A percentile compares a stretch with the other conserved stretches of the same genome.
phyloP scores from a whole-genome alignment of 352 stramenopile species.

The Pythium diclinum region DNA sequence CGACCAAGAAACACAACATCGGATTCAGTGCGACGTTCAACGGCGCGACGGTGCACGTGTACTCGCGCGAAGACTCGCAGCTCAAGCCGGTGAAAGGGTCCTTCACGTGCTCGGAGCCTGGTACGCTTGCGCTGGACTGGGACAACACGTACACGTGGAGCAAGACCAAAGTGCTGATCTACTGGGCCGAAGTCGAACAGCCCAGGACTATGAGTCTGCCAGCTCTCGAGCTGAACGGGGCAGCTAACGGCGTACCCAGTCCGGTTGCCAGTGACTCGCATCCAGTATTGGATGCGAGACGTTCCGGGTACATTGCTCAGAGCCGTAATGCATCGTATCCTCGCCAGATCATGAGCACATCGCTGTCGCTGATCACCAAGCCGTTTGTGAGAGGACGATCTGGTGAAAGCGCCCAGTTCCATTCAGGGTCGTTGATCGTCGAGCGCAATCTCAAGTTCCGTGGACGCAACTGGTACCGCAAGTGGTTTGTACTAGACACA shows the following conservation, averaged over 20 bases:
- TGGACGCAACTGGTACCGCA: conserved; percentile 72
- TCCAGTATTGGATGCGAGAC: conserved; percentile 32
- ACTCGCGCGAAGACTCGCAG: conserved; percentile 62
- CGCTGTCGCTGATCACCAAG: conserved; percentile 72
- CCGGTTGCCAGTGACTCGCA: neutral
- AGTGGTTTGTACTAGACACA: conserved; percentile 74
- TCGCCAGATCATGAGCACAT: conserved; percentile 62
- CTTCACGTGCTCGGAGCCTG: conserved; percentile 48
- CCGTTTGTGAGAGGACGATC: conserved; percentile 41
- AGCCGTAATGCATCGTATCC: conserved; percentile 54
- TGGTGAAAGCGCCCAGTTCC: conserved; percentile 29
- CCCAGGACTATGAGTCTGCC: neutral
- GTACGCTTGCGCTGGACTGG: conserved; percentile 66
- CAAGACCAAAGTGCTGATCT: conserved; percentile 70
- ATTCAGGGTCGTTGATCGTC: conserved; percentile 60
- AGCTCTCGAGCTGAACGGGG: neutral
- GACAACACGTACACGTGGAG: conserved; percentile 86
- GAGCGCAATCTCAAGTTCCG: conserved; percentile 72
- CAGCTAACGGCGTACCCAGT: neutral
- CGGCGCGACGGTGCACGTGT: conserved; percentile 50
- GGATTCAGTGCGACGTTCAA: conserved; percentile 78
- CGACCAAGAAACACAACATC: conserved; percentile 79
- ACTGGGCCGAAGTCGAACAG: conserved; percentile 70
- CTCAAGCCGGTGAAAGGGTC: conserved; percentile 61
- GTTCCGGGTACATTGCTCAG: conserved; percentile 68